Evolutionary conservation across 1,284 basidiomycete species (phyloP), one percentile per base, ranked within the genome.

Genomic region (Rhodofomes roseus): DNA sequence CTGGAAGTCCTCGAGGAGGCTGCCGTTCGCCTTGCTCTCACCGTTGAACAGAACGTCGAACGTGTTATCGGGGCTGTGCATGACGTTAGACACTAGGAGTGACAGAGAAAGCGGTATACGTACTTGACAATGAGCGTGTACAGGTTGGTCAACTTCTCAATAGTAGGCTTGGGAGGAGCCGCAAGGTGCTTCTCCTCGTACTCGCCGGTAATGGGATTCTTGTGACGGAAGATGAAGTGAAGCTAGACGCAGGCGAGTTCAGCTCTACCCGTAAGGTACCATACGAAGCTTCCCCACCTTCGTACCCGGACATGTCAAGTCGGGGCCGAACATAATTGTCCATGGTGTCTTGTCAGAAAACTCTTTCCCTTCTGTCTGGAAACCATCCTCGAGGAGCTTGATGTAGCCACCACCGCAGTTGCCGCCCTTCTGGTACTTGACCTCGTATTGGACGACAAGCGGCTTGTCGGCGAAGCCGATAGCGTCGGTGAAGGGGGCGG

Each of bases 341-440:
- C 95, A 98, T 58, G 96, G 95, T n/a, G 95, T 97, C 77, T 93
- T 92, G 79, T 97, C 95, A 55, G 91, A 92, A 77, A 97, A 97
- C 73, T 96, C 95, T 78, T 94, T 92, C 61, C 93, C 93, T 63
- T 85, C 89, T 60, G 89, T 90, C 76, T 95, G 90, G 82, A 96
- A 93, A 63, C 94, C 95, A 71, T 94, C 87, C 71, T 92, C 89
- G 56, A 99, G 86, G 60, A 99, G 88, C 81, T 99, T 99, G 79
- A 99, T 79, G 79, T 99, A 99, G 43, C 97, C 97, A 79, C 97
- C 97, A 77, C 97, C 97, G 70, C 97, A 99, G 78, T 96, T 96
- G 61, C 98, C 93, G 60, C 96, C 96, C 78, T 98, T 96, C 81
- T 99, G 96, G 76, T 98, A 94, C 81, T 99, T 98, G 79, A 96